Conservation (phyloP, 345 rosid species). For the Trapa bicornis region DNA sequence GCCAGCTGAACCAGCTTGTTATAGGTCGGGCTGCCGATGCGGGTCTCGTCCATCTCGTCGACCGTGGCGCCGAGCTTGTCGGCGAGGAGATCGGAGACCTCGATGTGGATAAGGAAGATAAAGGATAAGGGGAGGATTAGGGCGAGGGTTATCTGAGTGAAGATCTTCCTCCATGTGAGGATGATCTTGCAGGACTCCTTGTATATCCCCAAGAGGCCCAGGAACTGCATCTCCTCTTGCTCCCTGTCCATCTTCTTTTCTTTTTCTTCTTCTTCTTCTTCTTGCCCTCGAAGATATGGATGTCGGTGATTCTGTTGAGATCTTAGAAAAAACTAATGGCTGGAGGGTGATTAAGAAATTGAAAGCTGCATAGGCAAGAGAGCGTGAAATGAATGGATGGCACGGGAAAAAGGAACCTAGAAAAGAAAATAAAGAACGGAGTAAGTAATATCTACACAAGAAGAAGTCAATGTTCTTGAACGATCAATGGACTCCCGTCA, state of each 20-base stretch:
- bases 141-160: conserved; percentile 32
- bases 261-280: neutral
- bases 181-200: conserved; percentile 38
- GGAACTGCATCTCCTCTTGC: conserved; percentile 43
- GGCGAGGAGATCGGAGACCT: conserved; percentile 22
- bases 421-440: neutral
- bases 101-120: conserved; percentile 30
- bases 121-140: conserved; percentile 44
- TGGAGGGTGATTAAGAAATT: neutral
- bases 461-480: neutral
- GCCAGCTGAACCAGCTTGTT: conserved; percentile 3
- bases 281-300: neutral
- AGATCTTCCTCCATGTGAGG: conserved; percentile 33
- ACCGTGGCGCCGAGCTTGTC: conserved; percentile 10
- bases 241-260: conserved; percentile 35
- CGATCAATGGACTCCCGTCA: neutral
- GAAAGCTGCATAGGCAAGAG: neutral
- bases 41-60: conserved; percentile 14
- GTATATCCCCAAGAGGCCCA: conserved; percentile 32
- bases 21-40: neutral
- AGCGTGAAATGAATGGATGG: neutral
- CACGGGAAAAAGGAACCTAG: neutral
- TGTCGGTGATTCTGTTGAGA: neutral
- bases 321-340: neutral
- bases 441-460: too few species aligned